Base-by-base conservation (phyloP, 352 stramenopile species). In the Pythium coloratum region DNA sequence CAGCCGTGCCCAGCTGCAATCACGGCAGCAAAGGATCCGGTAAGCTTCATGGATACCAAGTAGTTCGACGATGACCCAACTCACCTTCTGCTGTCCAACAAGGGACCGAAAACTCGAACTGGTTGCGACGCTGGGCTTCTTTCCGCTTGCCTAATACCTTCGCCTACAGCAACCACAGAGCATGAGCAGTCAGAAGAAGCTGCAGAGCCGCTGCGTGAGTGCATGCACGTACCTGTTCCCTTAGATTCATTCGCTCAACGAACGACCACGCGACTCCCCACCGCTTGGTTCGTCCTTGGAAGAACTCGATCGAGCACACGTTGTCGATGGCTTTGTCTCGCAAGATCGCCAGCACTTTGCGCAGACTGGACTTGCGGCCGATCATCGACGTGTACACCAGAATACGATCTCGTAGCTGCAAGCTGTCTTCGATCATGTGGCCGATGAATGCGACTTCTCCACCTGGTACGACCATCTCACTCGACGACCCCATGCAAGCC, bases 241-340 rank as follows among this genome's bases (percentile, higher is more conserved):
- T 50, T 0, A 78, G 49, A 1, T 61, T 66, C n/a, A 82, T 70
- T 44, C 78, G 51, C 1, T 36, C 28, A 0, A 62, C 69, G 70
- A 97, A 98, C 0, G 91, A 97, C 95, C 95, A 98, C 9, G 84
- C 95, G 50, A 98, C 80, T n/a, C 92, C 95, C 95, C 95, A 98
- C 28, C 95, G 84, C 59, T 90, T 96, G 10, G 83, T 97, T 34
- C 92, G 85, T 14, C 95, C 96, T 57, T 99, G 96, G 40, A 88
- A 91, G 78, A 99, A 99, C 71, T 98, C 91, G 3, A 95, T 96
- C 10, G 90, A 96, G 36, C 88, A 79, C 56, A 95, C 93, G 60
- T 96, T 94, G 24, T 70, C 59, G 14, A 91, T 72, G 3, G 76
- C 60, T 20, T 84, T 73, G 1, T 83, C 77, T 42, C 95, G 87